Evolutionary conservation across 2,329 filamentous ascomycete species (phyloP).

Genomic region (Monascus ruber): DNA sequence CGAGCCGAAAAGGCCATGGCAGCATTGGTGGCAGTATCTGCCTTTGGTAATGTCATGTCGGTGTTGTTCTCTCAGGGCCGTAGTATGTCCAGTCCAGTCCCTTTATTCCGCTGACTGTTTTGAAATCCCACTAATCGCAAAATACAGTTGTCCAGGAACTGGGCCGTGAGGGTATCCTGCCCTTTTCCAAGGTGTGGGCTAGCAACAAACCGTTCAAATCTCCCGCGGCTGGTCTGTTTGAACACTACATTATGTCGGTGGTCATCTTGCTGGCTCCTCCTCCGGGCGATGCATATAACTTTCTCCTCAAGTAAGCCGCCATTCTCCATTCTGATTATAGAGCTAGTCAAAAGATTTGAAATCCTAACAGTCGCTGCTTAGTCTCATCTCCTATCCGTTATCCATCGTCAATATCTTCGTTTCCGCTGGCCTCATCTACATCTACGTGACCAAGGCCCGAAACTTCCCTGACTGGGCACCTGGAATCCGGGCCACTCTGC

Average conservation of each 20-base stretch:
- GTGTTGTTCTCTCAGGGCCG: slow-evolving; percentile 40
- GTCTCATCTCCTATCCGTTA: slow-evolving; percentile 29
- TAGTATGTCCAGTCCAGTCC: slow-evolving; percentile 14
- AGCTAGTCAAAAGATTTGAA: not conserved
- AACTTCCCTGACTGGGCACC: slow-evolving; percentile 38
- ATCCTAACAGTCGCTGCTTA: slow-evolving; percentile 4
- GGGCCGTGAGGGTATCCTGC: slow-evolving; percentile 58
- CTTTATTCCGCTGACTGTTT: not conserved
- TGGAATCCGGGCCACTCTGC: slow-evolving; percentile 39
- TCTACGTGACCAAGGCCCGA: slow-evolving; percentile 30
- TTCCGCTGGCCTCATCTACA: slow-evolving; percentile 36
- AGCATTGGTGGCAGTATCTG: slow-evolving; percentile 48
- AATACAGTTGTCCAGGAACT: slow-evolving; percentile 41
- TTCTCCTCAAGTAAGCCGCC: slow-evolving; percentile 33
- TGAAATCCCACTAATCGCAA: slow-evolving; percentile 1
- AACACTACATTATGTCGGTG: slow-evolving; percentile 56
- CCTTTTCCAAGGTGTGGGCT: slow-evolving; percentile 56
- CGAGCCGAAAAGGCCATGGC: slow-evolving; percentile 47
- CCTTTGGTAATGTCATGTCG: slow-evolving; percentile 51
- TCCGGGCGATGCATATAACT: slow-evolving; percentile 57
- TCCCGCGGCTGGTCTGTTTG: slow-evolving; percentile 46
- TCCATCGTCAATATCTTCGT: slow-evolving; percentile 43
- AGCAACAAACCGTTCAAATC: slow-evolving; percentile 58
- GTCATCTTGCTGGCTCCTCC: slow-evolving; percentile 57
- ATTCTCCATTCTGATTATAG: not conserved